Evolutionary conservation across 2,329 filamentous ascomycete species (phyloP), one percentile per base, ranked within the genome.

Genomic region (Gaeumannomyces tritici): DNA sequence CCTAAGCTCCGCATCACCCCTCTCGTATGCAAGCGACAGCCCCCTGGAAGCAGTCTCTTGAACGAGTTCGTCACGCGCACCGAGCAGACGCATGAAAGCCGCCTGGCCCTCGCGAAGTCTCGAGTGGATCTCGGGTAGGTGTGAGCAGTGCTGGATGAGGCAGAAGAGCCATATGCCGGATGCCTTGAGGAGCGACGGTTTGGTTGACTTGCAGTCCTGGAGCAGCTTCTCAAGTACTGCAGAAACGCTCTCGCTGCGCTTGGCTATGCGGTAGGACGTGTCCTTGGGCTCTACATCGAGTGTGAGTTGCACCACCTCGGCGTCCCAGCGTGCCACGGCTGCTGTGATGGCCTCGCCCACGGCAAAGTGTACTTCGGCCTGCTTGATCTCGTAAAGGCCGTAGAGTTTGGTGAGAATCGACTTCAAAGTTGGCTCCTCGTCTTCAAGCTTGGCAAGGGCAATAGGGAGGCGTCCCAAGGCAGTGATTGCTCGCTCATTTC

Each of bases 161-260:
- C 89, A 96, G 64, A 98, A 87, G 0, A 98, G 82, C 95, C 95
- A 98, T 68, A 99, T 96, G 0, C 92, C 92, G 0, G 93, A 93
- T 3, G 93, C 92, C 72, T 96, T 96, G 68, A 92, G 87, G 5
- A 97, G 79, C 0, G 92, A 89, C 1, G 95, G 95, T 70, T 97
- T 97, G 0, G 91, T 91, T 11, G 88, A 86, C 69, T 89, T 88
- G 76, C 89, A 95, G 69, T 95, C 89, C 2, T 78, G 77, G 58
- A 98, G 80, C 2, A 96, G 82, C 70, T 88, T 92, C 64, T 90
- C 83, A 6, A 96, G 76, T 1, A 90, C 79, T 0, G 77, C 74
- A 11, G 76, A 75, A 29, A 89, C 69, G 1, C 72, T 72, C 1
- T 75, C 71, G 1, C 79, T 70, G 5, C 78, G 75, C 64, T 75